Evolutionary conservation across 176 grass and related monocot genomes (phyloP).

Genomic region (Musa beccarii): DNA sequence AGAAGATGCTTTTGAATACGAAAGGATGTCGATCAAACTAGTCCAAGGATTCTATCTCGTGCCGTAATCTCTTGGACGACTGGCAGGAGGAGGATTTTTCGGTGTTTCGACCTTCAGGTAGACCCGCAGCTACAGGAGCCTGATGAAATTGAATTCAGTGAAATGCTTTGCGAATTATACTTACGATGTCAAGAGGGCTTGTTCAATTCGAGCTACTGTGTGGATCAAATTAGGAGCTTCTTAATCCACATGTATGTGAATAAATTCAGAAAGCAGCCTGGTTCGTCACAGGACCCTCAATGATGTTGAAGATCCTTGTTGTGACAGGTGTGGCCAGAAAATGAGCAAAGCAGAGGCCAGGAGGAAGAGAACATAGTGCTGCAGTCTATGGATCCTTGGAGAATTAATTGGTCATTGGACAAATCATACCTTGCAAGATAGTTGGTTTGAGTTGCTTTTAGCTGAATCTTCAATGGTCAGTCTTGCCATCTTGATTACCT

Average conservation of each 20-base stretch:
- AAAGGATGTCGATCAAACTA: background rate
- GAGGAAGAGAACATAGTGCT: background rate
- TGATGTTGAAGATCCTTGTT: background rate
- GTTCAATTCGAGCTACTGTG: background rate
- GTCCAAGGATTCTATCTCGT: background rate
- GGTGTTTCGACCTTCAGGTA: background rate
- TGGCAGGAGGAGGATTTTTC: background rate
- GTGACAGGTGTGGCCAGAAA: background rate
- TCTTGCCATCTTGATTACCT: background rate
- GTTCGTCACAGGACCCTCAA: background rate
- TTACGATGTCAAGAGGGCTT: background rate
- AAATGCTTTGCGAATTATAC: background rate
- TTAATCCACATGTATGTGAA: background rate
- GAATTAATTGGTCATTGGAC: background rate
- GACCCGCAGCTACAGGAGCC: background rate
- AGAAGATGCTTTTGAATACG: too few species aligned
- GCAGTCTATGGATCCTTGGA: background rate
- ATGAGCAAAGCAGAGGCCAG: background rate
- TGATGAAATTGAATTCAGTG: background rate
- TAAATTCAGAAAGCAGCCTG: background rate
- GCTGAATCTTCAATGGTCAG: background rate
- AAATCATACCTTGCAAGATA: background rate
- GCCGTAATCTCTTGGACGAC: background rate
- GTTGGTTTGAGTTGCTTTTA: background rate
- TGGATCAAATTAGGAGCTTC: background rate